Evolutionary conservation across 768 basidiomycete genomes (phyloP).

Genomic region (Leccinum boreale): DNA sequence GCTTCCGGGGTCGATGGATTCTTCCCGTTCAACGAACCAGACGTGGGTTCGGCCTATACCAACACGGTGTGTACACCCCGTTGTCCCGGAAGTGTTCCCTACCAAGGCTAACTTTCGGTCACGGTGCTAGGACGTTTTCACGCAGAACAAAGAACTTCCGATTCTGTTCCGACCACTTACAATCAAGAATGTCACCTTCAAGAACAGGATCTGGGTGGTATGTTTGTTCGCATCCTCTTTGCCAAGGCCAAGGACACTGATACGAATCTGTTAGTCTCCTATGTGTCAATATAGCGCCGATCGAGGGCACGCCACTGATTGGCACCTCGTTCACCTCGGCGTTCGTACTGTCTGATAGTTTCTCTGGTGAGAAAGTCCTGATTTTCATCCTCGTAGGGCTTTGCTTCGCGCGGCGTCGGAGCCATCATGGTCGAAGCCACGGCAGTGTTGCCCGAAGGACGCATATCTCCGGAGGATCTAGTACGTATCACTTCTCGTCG

Average conservation of each 20-base stretch:
- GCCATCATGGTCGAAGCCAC: conserved; percentile 75
- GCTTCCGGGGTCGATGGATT: conserved; percentile 52
- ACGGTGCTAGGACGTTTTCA: conserved; percentile 31
- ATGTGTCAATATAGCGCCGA: conserved; percentile 85
- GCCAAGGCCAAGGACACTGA: neutral
- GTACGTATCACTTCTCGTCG: conserved; percentile 34
- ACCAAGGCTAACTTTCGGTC: neutral
- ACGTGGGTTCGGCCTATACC: conserved; percentile 44
- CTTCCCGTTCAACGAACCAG: conserved; percentile 59
- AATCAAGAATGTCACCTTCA: conserved; percentile 60
- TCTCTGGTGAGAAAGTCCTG: neutral
- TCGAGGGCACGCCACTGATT: conserved; percentile 74
- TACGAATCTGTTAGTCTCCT: conserved; percentile 44
- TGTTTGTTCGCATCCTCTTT: neutral
- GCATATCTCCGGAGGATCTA: conserved; percentile 73
- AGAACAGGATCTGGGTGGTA: conserved; percentile 73
- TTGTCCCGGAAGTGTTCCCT: neutral
- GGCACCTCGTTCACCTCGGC: conserved; percentile 80
- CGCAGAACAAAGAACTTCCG: conserved; percentile 51
- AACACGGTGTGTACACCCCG: conserved; percentile 13
- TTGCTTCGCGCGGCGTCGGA: conserved; percentile 69
- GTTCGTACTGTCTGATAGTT: conserved; percentile 27
- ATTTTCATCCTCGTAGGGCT: conserved; percentile 36
- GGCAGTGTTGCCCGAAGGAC: conserved; percentile 67
- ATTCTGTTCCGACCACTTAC: conserved; percentile 64